Evolutionary conservation across 1,284 basidiomycete species (phyloP).

Genomic region (Athelia psychrophila): DNA sequence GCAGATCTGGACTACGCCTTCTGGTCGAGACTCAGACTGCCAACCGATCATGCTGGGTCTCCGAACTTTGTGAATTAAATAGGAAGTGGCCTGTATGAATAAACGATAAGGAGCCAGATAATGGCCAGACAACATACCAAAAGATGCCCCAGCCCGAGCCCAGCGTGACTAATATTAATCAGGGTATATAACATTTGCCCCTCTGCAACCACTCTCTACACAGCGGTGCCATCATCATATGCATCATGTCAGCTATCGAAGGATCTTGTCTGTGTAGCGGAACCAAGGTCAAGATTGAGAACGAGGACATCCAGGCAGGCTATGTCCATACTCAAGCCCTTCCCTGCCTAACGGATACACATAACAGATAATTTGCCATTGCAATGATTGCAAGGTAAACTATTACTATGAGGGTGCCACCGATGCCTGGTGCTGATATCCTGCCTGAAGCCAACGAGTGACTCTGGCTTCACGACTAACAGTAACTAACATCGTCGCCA

Average conservation of each 20-base stretch:
- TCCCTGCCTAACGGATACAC: not conserved
- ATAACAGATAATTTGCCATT: conserved; percentile 30
- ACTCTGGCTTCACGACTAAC: conserved; percentile 30
- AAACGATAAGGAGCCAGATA: too few species aligned
- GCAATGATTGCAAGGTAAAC: conserved; percentile 31
- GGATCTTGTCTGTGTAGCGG: conserved; percentile 32
- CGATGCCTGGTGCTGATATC: not conserved
- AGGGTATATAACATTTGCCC: too few species aligned
- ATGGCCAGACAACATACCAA: too few species aligned
- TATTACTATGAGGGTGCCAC: not conserved
- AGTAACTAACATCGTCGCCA: conserved; percentile 28
- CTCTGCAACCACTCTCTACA: too few species aligned
- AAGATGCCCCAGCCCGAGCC: too few species aligned
- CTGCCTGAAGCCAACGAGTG: not conserved
- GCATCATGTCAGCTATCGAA: not conserved
- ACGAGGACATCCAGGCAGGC: conserved; percentile 21
- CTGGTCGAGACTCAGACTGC: too few species aligned
- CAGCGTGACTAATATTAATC: too few species aligned
- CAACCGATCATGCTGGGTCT: too few species aligned
- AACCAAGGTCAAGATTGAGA: conserved; percentile 22
- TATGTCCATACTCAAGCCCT: not conserved
- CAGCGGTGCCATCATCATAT: not conserved
- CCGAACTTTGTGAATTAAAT: too few species aligned
- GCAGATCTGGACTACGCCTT: too few species aligned
- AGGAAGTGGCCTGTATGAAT: too few species aligned